Evolutionary conservation across 202 grass and related monocot genomes (phyloP).

Genomic region (Musa balbisiana): DNA sequence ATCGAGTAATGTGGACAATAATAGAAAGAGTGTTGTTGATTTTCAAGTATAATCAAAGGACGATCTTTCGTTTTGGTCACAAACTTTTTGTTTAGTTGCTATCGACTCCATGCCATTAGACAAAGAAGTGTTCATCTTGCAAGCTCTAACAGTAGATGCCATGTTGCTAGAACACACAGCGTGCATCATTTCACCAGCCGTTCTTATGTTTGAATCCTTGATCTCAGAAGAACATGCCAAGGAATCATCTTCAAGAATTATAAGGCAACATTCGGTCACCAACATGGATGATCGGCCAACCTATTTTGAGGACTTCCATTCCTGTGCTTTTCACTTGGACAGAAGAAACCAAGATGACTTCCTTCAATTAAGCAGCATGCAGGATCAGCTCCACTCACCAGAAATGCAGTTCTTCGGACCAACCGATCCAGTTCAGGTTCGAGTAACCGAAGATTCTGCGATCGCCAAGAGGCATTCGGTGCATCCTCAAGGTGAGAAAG

Average conservation of each 20-base stretch:
- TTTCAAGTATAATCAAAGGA: too few species aligned
- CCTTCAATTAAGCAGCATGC: constrained; percentile 1
- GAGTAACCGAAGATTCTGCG: background rate
- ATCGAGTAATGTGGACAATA: too few species aligned
- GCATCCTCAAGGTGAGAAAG: background rate
- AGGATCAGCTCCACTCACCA: background rate
- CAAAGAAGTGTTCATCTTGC: too few species aligned
- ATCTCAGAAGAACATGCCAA: background rate
- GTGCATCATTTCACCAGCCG: too few species aligned
- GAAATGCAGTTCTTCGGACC: background rate
- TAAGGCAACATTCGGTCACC: too few species aligned
- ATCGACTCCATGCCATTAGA: too few species aligned
- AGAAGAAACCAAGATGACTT: constrained; percentile 1
- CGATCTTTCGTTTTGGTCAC: too few species aligned
- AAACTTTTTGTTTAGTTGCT: too few species aligned
- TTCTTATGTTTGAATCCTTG: too few species aligned
- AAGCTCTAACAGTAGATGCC: too few species aligned
- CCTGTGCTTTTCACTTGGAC: background rate
- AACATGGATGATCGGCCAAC: constrained; percentile 2
- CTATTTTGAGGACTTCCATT: background rate
- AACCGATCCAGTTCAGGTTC: background rate
- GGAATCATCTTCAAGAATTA: background rate
- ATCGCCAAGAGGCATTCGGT: constrained; percentile 2
- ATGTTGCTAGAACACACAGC: too few species aligned
- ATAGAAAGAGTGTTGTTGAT: too few species aligned